phyloP scores from a whole-genome alignment of 2,329 filamentous ascomycete genomes.

The Tolypocladium ovalisporum region DNA sequence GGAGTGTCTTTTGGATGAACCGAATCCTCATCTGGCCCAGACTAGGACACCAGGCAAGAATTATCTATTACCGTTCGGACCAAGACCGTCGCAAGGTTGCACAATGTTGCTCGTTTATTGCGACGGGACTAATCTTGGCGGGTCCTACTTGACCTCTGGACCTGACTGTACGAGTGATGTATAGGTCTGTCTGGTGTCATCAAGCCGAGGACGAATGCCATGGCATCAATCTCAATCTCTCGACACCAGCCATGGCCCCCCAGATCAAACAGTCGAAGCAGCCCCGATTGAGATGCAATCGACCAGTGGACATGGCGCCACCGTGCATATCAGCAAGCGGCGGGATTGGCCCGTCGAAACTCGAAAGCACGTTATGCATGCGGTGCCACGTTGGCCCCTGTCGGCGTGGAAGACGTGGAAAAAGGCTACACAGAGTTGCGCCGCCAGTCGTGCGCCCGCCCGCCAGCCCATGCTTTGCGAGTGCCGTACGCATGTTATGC shows the following conservation, averaged over 20 bases:
- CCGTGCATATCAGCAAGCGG: not conserved
- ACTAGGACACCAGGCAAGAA: not conserved
- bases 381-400: constrained; percentile 5
- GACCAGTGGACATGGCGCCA: not conserved
- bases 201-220: not conserved
- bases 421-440: not conserved
- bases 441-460: not conserved
- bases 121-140: no score
- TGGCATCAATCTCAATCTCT: not conserved
- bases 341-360: not conserved
- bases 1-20: not conserved
- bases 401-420: not conserved
- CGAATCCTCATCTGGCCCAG: not conserved
- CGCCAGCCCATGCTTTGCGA: not conserved
- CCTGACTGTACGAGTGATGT: no score
- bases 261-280: not conserved
- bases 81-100: not conserved
- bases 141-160: no score
- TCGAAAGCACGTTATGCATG: constrained; percentile 3
- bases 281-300: not conserved
- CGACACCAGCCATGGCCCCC: no score
- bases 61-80: not conserved
- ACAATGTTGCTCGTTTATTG: no score
- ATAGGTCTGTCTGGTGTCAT: not conserved
- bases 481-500: not conserved